Base-by-base conservation (phyloP, 129 eudicot genomes). In the Helianthus annuus region DNA sequence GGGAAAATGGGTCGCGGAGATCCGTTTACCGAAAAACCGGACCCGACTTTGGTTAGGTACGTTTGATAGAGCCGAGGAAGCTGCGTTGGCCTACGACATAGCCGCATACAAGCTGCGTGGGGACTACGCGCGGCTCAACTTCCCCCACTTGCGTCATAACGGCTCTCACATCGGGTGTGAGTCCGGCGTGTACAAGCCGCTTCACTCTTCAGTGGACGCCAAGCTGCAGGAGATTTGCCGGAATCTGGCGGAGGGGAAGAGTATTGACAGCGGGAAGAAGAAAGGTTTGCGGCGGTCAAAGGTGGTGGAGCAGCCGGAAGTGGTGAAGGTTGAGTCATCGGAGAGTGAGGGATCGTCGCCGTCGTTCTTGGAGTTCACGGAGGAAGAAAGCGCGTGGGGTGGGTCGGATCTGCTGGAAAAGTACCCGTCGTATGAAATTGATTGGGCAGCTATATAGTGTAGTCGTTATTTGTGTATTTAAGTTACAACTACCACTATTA, bases 1-100 rank as follows among this genome's bases (percentile, higher is more conserved):
- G 97, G 97, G 97, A 1, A 91, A 91, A 75, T 91, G 97, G 97
- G 97, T 91, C 17, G 97, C 96, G 0, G 97, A 91, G 86, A 91
- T 91, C 83, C 97, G 97, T 13, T 74, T 91, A 51, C 97, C 97
- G 54, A 86, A 81, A 82, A 88, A 88, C 93, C 83, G 97, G 4
- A 86, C 91, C 74, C 88, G 97, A 15, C 91, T 91, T 29, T 91
- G 97, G 97, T 83, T 91, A 10, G 97, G 97, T 0, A 91, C 97
- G 0, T 91, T 84, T 24, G 96, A 88, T 55, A 89, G 93, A 3
- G 97, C 97, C 2, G 91, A 91, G 66, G 97, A 88, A 75, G 97
- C 97, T 3, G 97, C 97, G 2, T 40, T 91, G 58, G 97, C 97
- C 2, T 91, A 91, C 16, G 97, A 91, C 75, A 86, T 81, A 69